A percentile compares a stretch with the other conserved stretches of the same genome.
Evolutionary conservation across 192 early-diverging fungal genomes (phyloP).

Genomic region (Helicostylum pulchrum): DNA sequence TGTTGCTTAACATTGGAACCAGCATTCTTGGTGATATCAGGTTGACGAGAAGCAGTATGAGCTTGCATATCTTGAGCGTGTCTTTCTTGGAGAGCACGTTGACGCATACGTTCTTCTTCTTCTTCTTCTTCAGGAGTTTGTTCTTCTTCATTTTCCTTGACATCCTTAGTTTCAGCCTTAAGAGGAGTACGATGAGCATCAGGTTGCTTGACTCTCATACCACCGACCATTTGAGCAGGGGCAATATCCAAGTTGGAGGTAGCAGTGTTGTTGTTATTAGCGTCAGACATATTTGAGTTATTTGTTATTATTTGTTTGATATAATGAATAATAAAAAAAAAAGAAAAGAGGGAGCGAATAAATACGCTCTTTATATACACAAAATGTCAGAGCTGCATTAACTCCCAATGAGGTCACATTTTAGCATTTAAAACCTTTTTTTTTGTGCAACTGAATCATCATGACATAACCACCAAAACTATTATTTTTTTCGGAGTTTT

Average conservation of each 20-base stretch:
- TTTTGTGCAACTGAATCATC: no score
- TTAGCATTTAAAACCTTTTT: no score
- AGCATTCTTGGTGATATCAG: constrained; percentile 11
- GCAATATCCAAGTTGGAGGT: not conserved
- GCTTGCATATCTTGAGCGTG: constrained; percentile 7
- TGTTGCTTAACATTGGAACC: constrained; percentile 6
- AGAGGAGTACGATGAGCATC: constrained; percentile 6
- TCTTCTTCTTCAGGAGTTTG: not conserved
- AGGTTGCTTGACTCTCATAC: constrained; percentile 7
- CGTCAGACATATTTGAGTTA: not conserved
- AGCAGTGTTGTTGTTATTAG: not conserved
- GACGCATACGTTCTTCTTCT: constrained; percentile 1
- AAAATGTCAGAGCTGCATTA: no score
- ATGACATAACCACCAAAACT: no score
- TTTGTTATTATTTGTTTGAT: not conserved
- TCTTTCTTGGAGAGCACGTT: constrained; percentile 1
- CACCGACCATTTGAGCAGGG: constrained; percentile 10
- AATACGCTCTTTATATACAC: no score
- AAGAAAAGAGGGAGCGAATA: not conserved
- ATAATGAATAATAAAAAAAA: not conserved
- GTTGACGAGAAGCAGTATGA: constrained; percentile 9
- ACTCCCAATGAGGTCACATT: no score
- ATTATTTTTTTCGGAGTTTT: not conserved
- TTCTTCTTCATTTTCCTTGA: not conserved
- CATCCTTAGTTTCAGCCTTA: not conserved